Percentiles rank a stretch among this genome's conserved stretches.
Evolutionary conservation across 148 eudicot species (phyloP).

Genomic region (Talinum fruticosum): DNA sequence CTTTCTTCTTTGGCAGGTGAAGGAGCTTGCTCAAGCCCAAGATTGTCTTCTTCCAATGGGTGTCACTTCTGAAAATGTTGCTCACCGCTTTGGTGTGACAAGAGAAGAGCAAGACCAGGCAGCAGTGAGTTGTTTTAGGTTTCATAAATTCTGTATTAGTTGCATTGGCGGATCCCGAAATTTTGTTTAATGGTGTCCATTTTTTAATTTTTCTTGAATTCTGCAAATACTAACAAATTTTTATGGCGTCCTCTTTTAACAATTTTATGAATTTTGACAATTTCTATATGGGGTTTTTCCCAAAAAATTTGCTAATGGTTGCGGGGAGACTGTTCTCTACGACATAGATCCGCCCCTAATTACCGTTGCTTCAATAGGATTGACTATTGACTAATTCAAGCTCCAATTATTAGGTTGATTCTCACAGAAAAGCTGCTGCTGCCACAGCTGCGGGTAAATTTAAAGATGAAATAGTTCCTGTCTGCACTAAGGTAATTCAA

Average conservation of each 20-base stretch:
- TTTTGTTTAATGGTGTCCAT: too few species aligned
- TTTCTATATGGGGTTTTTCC: too few species aligned
- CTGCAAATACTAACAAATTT: too few species aligned
- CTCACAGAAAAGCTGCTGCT: conserved; percentile 96
- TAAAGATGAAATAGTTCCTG: conserved; percentile 84
- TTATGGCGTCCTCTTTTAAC: too few species aligned
- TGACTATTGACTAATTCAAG: conserved; percentile 10
- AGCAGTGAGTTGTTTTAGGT: conserved; percentile 57
- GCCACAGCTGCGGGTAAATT: conserved; percentile 95
- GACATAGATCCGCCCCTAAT: too few species aligned
- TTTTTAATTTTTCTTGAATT: too few species aligned
- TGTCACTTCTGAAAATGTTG: conserved; percentile 94
- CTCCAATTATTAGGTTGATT: conserved; percentile 64
- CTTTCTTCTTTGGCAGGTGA: conserved; percentile 48
- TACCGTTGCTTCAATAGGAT: neutral
- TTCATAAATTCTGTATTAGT: conserved; percentile 1
- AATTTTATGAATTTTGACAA: too few species aligned
- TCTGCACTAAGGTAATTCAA: conserved; percentile 64
- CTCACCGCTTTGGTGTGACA: conserved; percentile 76
- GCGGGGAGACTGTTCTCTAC: too few species aligned
- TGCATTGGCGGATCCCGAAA: too few species aligned
- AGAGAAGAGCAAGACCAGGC: conserved; percentile 97
- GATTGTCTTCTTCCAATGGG: conserved; percentile 99
- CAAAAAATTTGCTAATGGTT: too few species aligned
- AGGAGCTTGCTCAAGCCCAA: conserved; percentile 70